Evolutionary conservation across 495 filamentous ascomycete species (phyloP).

Genomic region (Penicillium longicatenatum): DNA sequence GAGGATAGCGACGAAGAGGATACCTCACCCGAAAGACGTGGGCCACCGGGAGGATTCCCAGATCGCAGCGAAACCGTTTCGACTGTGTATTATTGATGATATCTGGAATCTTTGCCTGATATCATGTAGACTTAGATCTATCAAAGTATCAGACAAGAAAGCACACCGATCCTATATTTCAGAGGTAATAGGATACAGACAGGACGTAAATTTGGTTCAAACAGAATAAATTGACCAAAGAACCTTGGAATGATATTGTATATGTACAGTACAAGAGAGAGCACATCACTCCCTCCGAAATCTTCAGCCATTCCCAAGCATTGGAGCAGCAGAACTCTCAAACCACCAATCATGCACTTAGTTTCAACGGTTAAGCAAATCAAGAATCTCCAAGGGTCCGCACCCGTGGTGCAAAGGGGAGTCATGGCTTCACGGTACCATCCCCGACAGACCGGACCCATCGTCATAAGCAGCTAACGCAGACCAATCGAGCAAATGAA

Average conservation of each 20-base stretch:
- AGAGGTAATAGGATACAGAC: not conserved
- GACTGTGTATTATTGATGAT: constrained; percentile 51
- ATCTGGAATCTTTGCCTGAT: constrained; percentile 15
- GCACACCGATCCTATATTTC: not conserved
- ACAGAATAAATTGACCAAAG: constrained; percentile 21
- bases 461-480: constrained; percentile 1
- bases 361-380: not conserved
- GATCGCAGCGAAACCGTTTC: constrained; percentile 36
- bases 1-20: constrained; percentile 53
- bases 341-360: not conserved
- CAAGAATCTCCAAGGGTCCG: not conserved
- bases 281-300: constrained; percentile 6
- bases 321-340: constrained; percentile 1
- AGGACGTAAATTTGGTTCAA: not conserved
- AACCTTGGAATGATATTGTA: constrained; percentile 25
- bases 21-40: constrained; percentile 32
- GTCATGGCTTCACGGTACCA: not conserved
- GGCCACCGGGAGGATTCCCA: constrained; percentile 48
- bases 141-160: not conserved
- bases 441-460: not conserved
- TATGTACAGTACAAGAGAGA: constrained; percentile 29
- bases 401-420: not conserved
- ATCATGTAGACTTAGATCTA: not conserved
- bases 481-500: not conserved
- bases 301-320: constrained; percentile 1